Conservation (phyloP, 148 eudicot species). For the Fallopia convolvulus region DNA sequence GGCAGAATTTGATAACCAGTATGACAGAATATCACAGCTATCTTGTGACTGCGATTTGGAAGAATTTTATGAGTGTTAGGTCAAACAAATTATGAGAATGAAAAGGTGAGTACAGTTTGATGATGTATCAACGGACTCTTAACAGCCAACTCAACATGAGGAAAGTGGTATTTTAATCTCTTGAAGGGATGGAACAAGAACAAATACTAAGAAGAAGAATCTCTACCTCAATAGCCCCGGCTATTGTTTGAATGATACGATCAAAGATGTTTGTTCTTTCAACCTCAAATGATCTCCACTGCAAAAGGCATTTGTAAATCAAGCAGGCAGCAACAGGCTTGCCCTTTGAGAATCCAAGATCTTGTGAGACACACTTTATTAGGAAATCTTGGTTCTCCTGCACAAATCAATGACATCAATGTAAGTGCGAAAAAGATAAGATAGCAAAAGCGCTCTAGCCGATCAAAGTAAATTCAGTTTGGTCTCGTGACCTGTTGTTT, state of each 20-base stretch:
- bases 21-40: constrained; percentile 55
- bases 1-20: constrained; percentile 86
- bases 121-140: not conserved
- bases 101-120: not conserved
- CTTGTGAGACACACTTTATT: constrained; percentile 80
- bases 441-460: not conserved
- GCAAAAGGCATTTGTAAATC: constrained; percentile 81
- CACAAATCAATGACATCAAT: constrained; percentile 7
- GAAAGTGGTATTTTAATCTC: constrained; percentile 14
- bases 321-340: constrained; percentile 91
- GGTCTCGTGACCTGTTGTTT: constrained; percentile 67
- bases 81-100: not conserved
- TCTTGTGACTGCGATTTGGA: constrained; percentile 50
- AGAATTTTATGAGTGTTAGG: not conserved
- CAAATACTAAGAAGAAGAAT: constrained; percentile 36
- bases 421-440: not conserved
- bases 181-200: constrained; percentile 75
- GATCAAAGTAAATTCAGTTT: not conserved
- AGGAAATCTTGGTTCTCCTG: constrained; percentile 90
- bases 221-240: constrained; percentile 76
- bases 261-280: constrained; percentile 92
- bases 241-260: constrained; percentile 79
- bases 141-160: not conserved
- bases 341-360: constrained; percentile 65
- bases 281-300: constrained; percentile 98